Base-by-base conservation (phyloP, 306 rosid genomes). In the Begonia fuchsioides region DNA sequence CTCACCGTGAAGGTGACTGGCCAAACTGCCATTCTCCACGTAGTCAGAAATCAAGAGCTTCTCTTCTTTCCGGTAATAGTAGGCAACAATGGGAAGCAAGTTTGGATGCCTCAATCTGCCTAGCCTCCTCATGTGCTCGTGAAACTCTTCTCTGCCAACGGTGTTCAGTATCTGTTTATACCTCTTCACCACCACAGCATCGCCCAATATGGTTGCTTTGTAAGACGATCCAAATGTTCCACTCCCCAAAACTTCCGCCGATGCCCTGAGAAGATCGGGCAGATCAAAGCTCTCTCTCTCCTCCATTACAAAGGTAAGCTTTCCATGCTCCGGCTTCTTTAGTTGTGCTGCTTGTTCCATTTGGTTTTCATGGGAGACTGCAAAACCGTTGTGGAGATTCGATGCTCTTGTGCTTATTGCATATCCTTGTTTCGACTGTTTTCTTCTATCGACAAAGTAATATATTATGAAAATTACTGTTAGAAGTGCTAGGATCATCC, bases 181-280 rank as follows among this genome's bases (percentile, higher is more conserved):
- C 77, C 97, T 73, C 69, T 90, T 90, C 9, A 90, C 97, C 32
- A 84, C 95, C 46, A 92, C 66, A 1, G 79, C 57, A 47, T 65
- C 82, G 32, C 67, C 68, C 15, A 35, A 38, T 39, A 92, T 45
- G 19, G 54, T 71, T 0, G 96, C 94, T 72, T 85, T 92, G 75
- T 82, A 92, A 1, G 98, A 92, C 53, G 98, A 76, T 3, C 94
- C 98, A 39, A 92, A 92, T 1, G 71, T 63, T 1, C 92, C 93
- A 51, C 98, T 92, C 13, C 98, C 98, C 40, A 92, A 60, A 47
- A 92, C 68, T 49, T 92, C 98, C 0, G 98, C 98, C 0, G 98
- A 85, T 8, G 96, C 81, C 56, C 45, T 65, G 0, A 92, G 68
- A 53, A 92, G 62, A 57, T 92, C 98, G 5, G 77, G 85, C 45